Percentiles rank a stretch among this genome's conserved stretches.
phyloP scores from a whole-genome alignment of 1,284 basidiomycete species.

The Apiotrichum porosum region DNA sequence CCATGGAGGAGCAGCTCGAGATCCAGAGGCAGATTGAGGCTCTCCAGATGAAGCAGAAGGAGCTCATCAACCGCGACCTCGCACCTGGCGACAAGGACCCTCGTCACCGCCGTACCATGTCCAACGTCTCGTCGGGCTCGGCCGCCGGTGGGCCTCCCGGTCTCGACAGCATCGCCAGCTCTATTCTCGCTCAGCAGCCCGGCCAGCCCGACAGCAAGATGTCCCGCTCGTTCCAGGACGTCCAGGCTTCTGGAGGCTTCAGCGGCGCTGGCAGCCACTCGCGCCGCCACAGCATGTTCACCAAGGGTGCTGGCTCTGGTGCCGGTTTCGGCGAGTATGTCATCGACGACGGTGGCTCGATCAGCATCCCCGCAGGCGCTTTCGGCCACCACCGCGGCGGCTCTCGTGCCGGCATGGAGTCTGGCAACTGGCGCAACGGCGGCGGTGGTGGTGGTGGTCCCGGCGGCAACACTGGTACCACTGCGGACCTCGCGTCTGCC shows the following conservation, averaged over 20 bases:
- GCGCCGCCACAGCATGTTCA: constrained; percentile 77
- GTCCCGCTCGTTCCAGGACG: constrained; percentile 23
- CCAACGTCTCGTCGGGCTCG: constrained; percentile 52
- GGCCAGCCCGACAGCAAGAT: constrained; percentile 15
- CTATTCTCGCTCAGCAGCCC: constrained; percentile 8
- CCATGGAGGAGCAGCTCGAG: constrained; percentile 84
- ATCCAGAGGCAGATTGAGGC: constrained; percentile 86
- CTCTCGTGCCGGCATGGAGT: constrained; percentile 49
- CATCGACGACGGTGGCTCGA: constrained; percentile 35
- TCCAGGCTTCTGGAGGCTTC: constrained; percentile 20
- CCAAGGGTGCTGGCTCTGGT: constrained; percentile 31
- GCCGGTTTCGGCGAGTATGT: constrained; percentile 35
- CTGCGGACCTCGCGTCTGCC: constrained; percentile 83
- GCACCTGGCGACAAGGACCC: constrained; percentile 55
- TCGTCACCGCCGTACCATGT: constrained; percentile 83
- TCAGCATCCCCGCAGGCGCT: constrained; percentile 36
- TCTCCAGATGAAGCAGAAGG: constrained; percentile 81
- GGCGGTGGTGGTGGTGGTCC: constrained; percentile 64
- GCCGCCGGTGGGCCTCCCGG: not conserved
- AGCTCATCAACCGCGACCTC: constrained; percentile 77
- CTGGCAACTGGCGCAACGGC: constrained; percentile 72
- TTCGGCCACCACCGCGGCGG: constrained; percentile 64
- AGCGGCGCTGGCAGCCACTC: constrained; percentile 64
- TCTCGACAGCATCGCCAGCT: constrained; percentile 30
- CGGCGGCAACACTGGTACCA: constrained; percentile 53